These are phyloP conservation scores for Hypoxylon cercidicola DNA, from an alignment of 495 filamentous ascomycete genomes.

Conservation along the genomic window DNA sequence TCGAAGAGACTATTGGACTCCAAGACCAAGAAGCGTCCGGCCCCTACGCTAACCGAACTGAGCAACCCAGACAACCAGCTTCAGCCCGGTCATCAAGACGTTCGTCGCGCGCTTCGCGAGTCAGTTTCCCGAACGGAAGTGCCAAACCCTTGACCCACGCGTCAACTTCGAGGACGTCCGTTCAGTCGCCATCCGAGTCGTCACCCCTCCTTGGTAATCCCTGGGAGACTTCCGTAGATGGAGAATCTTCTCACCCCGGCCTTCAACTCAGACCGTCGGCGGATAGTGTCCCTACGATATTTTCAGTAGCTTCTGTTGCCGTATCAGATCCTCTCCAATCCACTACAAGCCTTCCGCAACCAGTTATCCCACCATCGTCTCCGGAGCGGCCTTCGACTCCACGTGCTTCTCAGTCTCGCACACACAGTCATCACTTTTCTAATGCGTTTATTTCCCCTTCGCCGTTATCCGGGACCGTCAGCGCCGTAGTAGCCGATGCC, in stretches of 20 bases:
- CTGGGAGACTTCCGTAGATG: constrained; percentile 45
- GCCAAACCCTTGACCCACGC: constrained; percentile 34
- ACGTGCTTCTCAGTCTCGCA: constrained; percentile 39
- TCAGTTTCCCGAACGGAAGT: constrained; percentile 46
- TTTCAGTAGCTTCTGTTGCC: constrained; percentile 45
- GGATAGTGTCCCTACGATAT: constrained; percentile 50
- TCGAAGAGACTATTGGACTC: constrained; percentile 62
- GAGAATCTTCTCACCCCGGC: constrained; percentile 41
- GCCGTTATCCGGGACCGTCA: constrained; percentile 59
- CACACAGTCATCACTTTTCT: constrained; percentile 50
- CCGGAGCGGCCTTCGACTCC: constrained; percentile 47
- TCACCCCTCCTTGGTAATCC: constrained; percentile 49
- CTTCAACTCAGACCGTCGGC: constrained; percentile 48
- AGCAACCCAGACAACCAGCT: constrained; percentile 26
- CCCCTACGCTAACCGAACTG: constrained; percentile 36
- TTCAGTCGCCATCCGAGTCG: constrained; percentile 34
- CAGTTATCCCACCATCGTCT: constrained; percentile 32
- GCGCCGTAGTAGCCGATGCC: constrained; percentile 57
- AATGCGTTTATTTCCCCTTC: constrained; percentile 57
- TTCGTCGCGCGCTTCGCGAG: constrained; percentile 51
- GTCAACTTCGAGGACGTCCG: constrained; percentile 30
- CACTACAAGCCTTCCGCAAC: constrained; percentile 30
- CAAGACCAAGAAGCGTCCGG: constrained; percentile 49
- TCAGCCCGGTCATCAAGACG: constrained; percentile 43
- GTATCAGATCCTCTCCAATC: constrained; percentile 45